Base-by-base conservation (phyloP, 495 filamentous ascomycete genomes). In the Xylaria flabelliformis region DNA sequence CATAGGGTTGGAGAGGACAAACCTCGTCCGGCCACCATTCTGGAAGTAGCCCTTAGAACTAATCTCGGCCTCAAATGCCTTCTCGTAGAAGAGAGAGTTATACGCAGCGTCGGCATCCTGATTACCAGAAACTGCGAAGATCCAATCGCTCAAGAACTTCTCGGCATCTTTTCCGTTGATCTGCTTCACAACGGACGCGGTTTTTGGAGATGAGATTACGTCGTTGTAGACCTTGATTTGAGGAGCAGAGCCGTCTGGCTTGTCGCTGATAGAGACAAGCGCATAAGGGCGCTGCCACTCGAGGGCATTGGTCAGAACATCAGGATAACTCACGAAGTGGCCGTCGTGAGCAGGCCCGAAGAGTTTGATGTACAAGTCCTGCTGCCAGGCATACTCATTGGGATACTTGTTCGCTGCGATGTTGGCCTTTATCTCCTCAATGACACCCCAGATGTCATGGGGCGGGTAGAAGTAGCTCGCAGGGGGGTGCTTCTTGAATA, bases 51-150 rank as follows among this genome's bases (percentile, higher is more conserved):
- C 76, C 39, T 29, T 56, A 41, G 72, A 76, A 29, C 69, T 64
- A 50, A 72, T 62, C 63, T 73, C 77, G 17, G 77, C 77, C 29
- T 71, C 39, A 64, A 75, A 76, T 1, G 75, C 75, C 51, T 77
- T 74, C 51, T 77, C 77, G 69, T 74, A 78, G 70, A 87, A 87
- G 75, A 85, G 80, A 5, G 80, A 78, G 69, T 87, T 87, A 70
- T 84, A 87, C 2, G 80, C 82, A n/a, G 84, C 82, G 69, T 87
- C 84, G 34, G 76, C 78, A 69, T 87, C 85, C 62, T 83, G 82
- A 68, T 79, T 80, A 51, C 75, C 79, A 13, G 70, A 63, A n/a
- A 77, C 78, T 36, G 72, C 69, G n/a, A 69, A 64, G 21, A 81
- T 78, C 72, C 79, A 76, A 2, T 81, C 69, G 24, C 72, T 74